phyloP scores from a whole-genome alignment of 768 basidiomycete species.

The Collybiopsis confluens region DNA sequence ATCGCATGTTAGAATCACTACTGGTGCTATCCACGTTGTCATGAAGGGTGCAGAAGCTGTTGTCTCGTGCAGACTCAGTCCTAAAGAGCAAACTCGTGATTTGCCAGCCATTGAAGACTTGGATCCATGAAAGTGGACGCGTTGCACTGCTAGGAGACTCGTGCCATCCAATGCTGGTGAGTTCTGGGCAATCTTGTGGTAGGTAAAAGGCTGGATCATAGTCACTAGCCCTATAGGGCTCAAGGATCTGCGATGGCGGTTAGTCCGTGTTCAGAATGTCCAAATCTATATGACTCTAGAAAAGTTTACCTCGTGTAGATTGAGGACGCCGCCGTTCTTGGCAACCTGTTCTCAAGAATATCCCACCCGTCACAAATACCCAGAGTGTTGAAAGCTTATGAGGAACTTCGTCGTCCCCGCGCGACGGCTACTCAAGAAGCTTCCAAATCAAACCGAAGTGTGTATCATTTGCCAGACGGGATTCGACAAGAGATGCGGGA shows the following conservation, averaged over 20 bases:
- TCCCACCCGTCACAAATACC: slow-evolving; percentile 20
- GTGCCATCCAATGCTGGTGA: slow-evolving; percentile 55
- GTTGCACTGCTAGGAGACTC: slow-evolving; percentile 50
- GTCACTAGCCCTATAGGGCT: slow-evolving; percentile 46
- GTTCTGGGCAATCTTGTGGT: slow-evolving; percentile 16
- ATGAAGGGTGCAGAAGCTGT: slow-evolving; percentile 38
- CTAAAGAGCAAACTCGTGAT: slow-evolving; percentile 47
- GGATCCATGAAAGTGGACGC: slow-evolving; percentile 41
- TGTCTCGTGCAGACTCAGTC: slow-evolving; percentile 40
- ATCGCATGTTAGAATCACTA: neutral
- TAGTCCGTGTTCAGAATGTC: slow-evolving; percentile 6
- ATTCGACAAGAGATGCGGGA: slow-evolving; percentile 49
- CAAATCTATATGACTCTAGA: neutral
- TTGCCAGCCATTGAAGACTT: slow-evolving; percentile 40
- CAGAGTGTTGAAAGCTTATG: slow-evolving; percentile 45
- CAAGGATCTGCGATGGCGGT: slow-evolving; percentile 54
- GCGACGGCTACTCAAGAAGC: slow-evolving; percentile 44
- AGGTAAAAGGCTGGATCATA: neutral
- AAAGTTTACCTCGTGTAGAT: slow-evolving; percentile 14
- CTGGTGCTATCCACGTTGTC: neutral
- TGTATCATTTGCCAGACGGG: slow-evolving; percentile 56
- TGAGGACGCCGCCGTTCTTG: slow-evolving; percentile 32
- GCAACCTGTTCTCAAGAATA: slow-evolving; percentile 14
- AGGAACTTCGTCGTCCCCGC: slow-evolving; percentile 46
- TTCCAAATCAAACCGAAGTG: slow-evolving; percentile 45